Evolutionary conservation across 2,329 filamentous ascomycete species (phyloP).

Genomic region (Aspergillus tamarii): DNA sequence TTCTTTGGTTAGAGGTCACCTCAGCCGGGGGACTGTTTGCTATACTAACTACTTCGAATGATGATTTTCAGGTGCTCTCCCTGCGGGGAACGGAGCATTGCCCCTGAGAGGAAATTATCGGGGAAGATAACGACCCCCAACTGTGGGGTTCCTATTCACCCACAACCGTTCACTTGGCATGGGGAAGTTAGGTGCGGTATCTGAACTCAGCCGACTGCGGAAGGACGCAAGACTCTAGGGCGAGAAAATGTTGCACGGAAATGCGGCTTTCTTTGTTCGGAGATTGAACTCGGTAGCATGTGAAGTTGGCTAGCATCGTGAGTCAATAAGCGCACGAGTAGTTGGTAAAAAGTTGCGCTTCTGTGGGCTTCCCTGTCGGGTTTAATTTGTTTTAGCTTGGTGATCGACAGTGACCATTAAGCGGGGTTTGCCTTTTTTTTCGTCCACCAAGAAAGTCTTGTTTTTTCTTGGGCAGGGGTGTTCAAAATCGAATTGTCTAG

Average conservation of each 20-base stretch:
- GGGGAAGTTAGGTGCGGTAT: neutral
- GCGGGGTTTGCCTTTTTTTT: constrained; percentile 16
- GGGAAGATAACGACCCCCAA: neutral
- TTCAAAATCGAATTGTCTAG: neutral
- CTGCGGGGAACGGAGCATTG: constrained; percentile 1
- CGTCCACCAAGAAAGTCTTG: constrained; percentile 18
- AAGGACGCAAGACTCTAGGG: neutral
- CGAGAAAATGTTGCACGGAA: constrained; percentile 4
- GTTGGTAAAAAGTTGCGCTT: neutral
- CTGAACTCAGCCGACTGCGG: neutral
- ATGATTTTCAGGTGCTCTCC: constrained; percentile 1
- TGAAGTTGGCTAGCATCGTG: constrained; percentile 12
- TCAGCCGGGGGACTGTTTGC: neutral
- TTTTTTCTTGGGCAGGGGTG: constrained; percentile 7
- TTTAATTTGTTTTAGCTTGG: constrained; percentile 12
- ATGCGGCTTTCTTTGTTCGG: constrained; percentile 6
- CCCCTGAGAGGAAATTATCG: constrained; percentile 2
- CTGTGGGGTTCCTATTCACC: neutral
- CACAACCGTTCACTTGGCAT: constrained; percentile 3
- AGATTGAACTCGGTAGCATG: constrained; percentile 22
- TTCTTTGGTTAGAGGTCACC: neutral
- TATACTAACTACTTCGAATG: neutral
- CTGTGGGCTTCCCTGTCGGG: constrained; percentile 3
- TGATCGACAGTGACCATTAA: constrained; percentile 18
- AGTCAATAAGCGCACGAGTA: neutral